Base-by-base conservation (phyloP, 164 flowering plant species). In the Vitis vinifera region DNA sequence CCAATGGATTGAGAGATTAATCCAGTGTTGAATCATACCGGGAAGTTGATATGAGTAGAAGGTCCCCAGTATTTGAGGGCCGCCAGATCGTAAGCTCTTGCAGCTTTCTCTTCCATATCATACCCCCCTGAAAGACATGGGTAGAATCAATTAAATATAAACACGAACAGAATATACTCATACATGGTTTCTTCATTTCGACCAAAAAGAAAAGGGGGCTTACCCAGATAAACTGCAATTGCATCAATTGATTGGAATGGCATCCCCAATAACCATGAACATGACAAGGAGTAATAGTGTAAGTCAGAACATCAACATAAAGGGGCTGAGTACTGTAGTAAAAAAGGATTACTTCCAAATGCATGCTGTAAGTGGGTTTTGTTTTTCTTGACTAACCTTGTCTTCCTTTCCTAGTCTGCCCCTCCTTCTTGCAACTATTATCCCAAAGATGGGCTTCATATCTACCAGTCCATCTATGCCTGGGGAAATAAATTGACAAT, bases 391-490 rank as follows among this genome's bases (percentile, higher is more conserved):
- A 77, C 87, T 71, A 74, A 92, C 98, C 98, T 91, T 92, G 98
- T 71, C 98, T 91, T 67, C 98, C 98, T 82, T 92, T 92, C 68
- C 97, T 89, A 66, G 89, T 91, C 74, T 92, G 96, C 30, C 97
- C 97, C 76, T 92, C 98, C 70, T 89, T 91, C 88, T 89, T 91
- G 85, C 94, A 89, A 70, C 98, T 92, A 72, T 92, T 92, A 63
- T 92, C 97, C 97, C 97, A 92, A 3, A 92, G 80, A 82, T 92
- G 97, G 9, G 97, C 97, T 76, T 92, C 97, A 75, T 91, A 91
- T 79, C 97, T 89, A 50, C 97, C 97, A 47, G 97, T 92, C 97
- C 97, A 92, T 64, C 98, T 82, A 81, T 92, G 98, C 73, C 98
- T 89, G 85, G 12, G 4, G 51, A 8, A 50, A 15, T 2, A 44